Conservation (phyloP, 345 rosid genomes). For the Excoecaria cochinchinensis region DNA sequence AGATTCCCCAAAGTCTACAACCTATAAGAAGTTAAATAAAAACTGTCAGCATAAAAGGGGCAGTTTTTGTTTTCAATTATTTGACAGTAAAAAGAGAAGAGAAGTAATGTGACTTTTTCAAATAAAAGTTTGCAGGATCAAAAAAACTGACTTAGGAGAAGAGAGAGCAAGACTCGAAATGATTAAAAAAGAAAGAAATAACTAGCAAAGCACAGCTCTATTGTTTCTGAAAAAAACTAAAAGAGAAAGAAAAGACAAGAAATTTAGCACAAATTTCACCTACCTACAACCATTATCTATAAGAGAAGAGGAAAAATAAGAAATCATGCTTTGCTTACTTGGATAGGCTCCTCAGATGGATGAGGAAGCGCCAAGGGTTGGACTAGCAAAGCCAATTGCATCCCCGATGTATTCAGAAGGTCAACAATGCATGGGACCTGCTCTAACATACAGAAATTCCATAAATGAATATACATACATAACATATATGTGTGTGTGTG, state of each 20-base stretch:
- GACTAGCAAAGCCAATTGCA: constrained; percentile 20
- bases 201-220: neutral
- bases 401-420: constrained; percentile 18
- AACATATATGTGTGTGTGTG: neutral
- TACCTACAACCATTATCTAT: neutral
- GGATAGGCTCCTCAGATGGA: constrained; percentile 30
- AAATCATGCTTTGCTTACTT: constrained; percentile 11
- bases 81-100: neutral
- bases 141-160: neutral
- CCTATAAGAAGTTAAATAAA: constrained; percentile 28
- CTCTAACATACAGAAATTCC: neutral
- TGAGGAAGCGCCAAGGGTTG: constrained; percentile 25
- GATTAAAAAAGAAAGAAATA: neutral
- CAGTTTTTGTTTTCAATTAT: neutral
- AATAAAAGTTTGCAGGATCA: neutral
- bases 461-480: neutral
- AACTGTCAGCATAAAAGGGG: neutral
- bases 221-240: neutral
- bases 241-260: neutral
- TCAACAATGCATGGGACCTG: constrained; percentile 27
- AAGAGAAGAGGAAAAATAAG: neutral
- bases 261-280: neutral
- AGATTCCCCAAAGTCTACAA: constrained; percentile 89
- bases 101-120: neutral
- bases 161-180: neutral